Percentiles rank a stretch among this genome's conserved stretches.
phyloP scores from a whole-genome alignment of 768 basidiomycete genomes.

The Phanerochaete carnosa region DNA sequence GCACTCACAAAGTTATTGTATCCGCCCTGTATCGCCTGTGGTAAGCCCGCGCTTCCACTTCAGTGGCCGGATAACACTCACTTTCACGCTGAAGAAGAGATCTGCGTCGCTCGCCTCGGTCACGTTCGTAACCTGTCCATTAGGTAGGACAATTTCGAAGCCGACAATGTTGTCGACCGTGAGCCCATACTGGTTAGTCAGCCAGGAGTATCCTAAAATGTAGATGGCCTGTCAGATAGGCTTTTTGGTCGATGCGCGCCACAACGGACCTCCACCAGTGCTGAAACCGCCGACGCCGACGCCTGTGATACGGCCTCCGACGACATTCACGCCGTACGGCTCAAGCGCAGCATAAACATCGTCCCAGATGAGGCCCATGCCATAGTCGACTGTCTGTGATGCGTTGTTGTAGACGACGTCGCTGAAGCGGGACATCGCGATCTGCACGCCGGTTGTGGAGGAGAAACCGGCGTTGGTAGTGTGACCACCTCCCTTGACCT shows the following conservation, averaged over 20 bases:
- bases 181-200: constrained; percentile 58
- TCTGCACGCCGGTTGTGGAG: constrained; percentile 32
- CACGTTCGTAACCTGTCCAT: constrained; percentile 38
- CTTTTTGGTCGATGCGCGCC: no score
- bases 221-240: no score
- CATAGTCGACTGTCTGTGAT: constrained; percentile 23
- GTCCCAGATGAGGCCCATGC: constrained; percentile 57
- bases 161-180: constrained; percentile 50
- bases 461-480: constrained; percentile 32
- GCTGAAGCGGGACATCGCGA: constrained; percentile 30
- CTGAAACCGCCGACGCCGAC: constrained; percentile 31
- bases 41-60: neutral
- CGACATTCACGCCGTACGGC: constrained; percentile 47
- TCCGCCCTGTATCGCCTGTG: constrained; percentile 44
- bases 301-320: constrained; percentile 57
- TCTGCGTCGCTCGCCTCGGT: constrained; percentile 28
- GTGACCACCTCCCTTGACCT: constrained; percentile 37
- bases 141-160: constrained; percentile 56
- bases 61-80: constrained; percentile 10
- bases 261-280: constrained; percentile 48
- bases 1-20: constrained; percentile 52
- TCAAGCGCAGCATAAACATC: constrained; percentile 56
- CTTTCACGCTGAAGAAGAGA: constrained; percentile 43
- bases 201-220: constrained; percentile 46
- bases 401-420: constrained; percentile 21